phyloP scores from a whole-genome alignment of 352 stramenopile species.

The Pythium insidiosum region DNA sequence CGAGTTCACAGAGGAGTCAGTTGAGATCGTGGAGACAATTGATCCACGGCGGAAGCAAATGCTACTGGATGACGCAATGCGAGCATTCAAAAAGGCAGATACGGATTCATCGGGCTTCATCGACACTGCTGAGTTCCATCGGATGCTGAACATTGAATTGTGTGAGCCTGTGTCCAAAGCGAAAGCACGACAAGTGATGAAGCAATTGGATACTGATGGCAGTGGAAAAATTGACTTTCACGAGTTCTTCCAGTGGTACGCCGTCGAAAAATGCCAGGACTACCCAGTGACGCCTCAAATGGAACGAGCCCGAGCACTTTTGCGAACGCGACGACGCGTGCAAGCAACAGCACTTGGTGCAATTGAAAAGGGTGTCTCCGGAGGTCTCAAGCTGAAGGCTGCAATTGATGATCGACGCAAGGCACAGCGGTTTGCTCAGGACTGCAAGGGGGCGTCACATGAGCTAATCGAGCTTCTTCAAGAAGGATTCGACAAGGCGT shows the following conservation, averaged over 20 bases:
- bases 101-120: conserved; percentile 25
- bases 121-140: conserved; percentile 25
- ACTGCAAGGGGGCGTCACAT: conserved; percentile 21
- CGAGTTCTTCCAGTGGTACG: conserved; percentile 48
- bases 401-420: conserved; percentile 12
- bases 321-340: conserved; percentile 24
- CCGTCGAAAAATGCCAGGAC: conserved; percentile 37
- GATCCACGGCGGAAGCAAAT: conserved; percentile 30
- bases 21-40: conserved; percentile 27
- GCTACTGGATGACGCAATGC: conserved; percentile 19
- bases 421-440: conserved; percentile 17
- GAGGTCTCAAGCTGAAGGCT: conserved; percentile 14
- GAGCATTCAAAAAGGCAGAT: conserved; percentile 26
- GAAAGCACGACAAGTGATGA: conserved; percentile 22
- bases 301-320: conserved; percentile 21
- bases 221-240: conserved; percentile 38
- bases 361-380: conserved; percentile 7
- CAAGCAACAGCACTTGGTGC: conserved; percentile 12
- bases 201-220: conserved; percentile 23
- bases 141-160: conserved; percentile 24
- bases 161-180: conserved; percentile 29
- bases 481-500: conserved; percentile 23
- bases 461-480: conserved; percentile 29
- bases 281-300: conserved; percentile 22
- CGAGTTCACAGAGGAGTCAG: conserved; percentile 15